These are phyloP conservation scores for Aspergillus arachidicola DNA, from an alignment of 2,329 filamentous ascomycete species.

Conservation along the genomic window DNA sequence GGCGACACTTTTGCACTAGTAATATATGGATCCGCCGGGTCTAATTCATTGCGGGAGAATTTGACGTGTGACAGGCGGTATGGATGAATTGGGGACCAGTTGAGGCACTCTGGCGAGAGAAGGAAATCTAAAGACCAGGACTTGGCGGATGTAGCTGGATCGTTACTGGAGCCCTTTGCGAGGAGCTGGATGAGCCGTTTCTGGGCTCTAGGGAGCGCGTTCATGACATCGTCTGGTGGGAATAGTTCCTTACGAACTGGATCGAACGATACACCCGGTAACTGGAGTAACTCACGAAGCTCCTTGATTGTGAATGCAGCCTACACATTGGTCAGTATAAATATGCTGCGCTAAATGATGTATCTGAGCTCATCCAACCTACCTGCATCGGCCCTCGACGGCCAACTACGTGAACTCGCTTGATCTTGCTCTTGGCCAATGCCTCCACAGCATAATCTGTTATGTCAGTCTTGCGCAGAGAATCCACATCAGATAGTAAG, in stretches of 20 bases:
- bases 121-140: slow-evolving; percentile 87
- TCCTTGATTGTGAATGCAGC: slow-evolving; percentile 97
- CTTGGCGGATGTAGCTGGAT: slow-evolving; percentile 55
- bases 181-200: slow-evolving; percentile 81
- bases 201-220: slow-evolving; percentile 72
- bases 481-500: slow-evolving; percentile 73
- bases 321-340: slow-evolving; percentile 44
- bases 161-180: slow-evolving; percentile 67
- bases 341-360: not conserved
- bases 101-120: slow-evolving; percentile 73
- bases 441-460: slow-evolving; percentile 78
- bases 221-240: slow-evolving; percentile 61
- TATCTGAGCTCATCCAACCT: slow-evolving; percentile 13
- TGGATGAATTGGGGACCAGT: slow-evolving; percentile 50
- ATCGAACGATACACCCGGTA: slow-evolving; percentile 72
- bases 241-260: slow-evolving; percentile 68
- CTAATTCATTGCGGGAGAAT: slow-evolving; percentile 61
- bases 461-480: slow-evolving; percentile 82
- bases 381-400: slow-evolving; percentile 86
- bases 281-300: slow-evolving; percentile 79
- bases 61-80: slow-evolving; percentile 63
- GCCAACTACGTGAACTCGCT: slow-evolving; percentile 82
- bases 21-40: slow-evolving; percentile 57
- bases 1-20: slow-evolving; percentile 48
- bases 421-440: slow-evolving; percentile 72